Conservation (phyloP, 2,329 filamentous ascomycete genomes). For the Falciphora oryzae region DNA sequence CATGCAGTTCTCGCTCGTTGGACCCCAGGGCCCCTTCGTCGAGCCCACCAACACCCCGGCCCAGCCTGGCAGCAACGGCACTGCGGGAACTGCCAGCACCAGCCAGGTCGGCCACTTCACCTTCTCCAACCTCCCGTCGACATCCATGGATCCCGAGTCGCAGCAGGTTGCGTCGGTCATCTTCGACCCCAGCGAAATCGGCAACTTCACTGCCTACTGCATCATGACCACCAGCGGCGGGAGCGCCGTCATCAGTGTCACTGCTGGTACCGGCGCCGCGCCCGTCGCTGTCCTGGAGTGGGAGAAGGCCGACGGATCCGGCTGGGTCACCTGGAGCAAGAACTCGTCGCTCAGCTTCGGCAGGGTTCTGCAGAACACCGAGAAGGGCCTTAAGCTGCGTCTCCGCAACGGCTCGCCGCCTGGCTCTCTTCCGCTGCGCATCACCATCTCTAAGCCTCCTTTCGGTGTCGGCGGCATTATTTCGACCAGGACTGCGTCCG, state of each 20-base stretch:
- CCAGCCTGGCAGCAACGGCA: constrained; percentile 4
- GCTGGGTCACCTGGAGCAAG: constrained; percentile 42
- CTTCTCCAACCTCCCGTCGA: constrained; percentile 38
- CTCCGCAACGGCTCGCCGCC: constrained; percentile 47
- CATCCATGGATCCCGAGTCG: constrained; percentile 31
- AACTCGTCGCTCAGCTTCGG: constrained; percentile 47
- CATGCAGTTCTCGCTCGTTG: constrained; percentile 37
- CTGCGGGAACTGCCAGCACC: constrained; percentile 16
- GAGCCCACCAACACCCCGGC: constrained; percentile 22
- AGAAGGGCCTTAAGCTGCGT: constrained; percentile 41
- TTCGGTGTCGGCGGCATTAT: constrained; percentile 50
- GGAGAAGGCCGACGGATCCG: constrained; percentile 42
- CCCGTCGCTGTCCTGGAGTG: constrained; percentile 49
- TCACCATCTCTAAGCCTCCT: constrained; percentile 57
- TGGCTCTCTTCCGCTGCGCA: constrained; percentile 42
- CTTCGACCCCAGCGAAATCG: constrained; percentile 40
- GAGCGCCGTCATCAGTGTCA: constrained; percentile 38
- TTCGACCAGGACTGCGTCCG: constrained; percentile 47
- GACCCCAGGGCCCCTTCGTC: constrained; percentile 39
- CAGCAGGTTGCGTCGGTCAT: constrained; percentile 35
- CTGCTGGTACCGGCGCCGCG: constrained; percentile 42
- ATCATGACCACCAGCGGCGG: constrained; percentile 44
- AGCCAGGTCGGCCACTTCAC: constrained; percentile 42
- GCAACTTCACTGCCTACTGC: constrained; percentile 45
- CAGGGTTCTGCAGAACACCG: constrained; percentile 46